Percentiles rank a stretch among this genome's conserved stretches.
These are phyloP conservation scores for Aspergillus homomorphus DNA, from an alignment of 495 filamentous ascomycete genomes.

Conservation along the genomic window DNA sequence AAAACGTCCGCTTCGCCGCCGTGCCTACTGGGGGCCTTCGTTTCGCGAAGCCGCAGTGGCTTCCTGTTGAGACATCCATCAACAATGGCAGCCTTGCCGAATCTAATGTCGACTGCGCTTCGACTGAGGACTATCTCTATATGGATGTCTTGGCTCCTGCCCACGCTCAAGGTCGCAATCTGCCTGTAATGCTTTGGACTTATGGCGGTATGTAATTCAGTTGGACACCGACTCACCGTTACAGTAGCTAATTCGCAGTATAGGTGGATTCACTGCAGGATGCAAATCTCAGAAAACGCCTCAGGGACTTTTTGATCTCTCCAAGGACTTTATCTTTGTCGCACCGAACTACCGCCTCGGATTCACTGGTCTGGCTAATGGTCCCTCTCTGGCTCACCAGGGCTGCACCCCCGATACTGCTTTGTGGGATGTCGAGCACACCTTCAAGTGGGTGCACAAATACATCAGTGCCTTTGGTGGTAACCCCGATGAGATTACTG, in stretches of 20 bases:
- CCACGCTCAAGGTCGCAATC: constrained; percentile 23
- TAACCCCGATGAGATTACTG: constrained; percentile 41
- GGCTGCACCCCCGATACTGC: constrained; percentile 47
- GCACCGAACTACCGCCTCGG: constrained; percentile 51
- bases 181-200: constrained; percentile 41
- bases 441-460: constrained; percentile 33
- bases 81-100: constrained; percentile 50
- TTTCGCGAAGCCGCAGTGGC: constrained; percentile 53
- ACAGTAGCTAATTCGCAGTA: not conserved
- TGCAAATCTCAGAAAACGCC: constrained; percentile 30
- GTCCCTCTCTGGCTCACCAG: constrained; percentile 29
- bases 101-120: constrained; percentile 43
- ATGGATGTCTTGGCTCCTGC: constrained; percentile 40
- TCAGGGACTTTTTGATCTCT: constrained; percentile 25
- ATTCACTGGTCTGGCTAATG: constrained; percentile 54
- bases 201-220: constrained; percentile 24
- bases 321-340: constrained; percentile 44
- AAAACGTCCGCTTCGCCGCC: constrained; percentile 57
- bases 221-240: not conserved
- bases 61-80: constrained; percentile 39
- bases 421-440: constrained; percentile 49
- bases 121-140: constrained; percentile 40
- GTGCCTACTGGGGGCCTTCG: constrained; percentile 53
- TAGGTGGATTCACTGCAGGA: constrained; percentile 37
- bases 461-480: constrained; percentile 46